A percentile compares a stretch with the other conserved stretches of the same genome.
phyloP scores from a whole-genome alignment of 1,284 basidiomycete species.

The Caloboletus inedulis region DNA sequence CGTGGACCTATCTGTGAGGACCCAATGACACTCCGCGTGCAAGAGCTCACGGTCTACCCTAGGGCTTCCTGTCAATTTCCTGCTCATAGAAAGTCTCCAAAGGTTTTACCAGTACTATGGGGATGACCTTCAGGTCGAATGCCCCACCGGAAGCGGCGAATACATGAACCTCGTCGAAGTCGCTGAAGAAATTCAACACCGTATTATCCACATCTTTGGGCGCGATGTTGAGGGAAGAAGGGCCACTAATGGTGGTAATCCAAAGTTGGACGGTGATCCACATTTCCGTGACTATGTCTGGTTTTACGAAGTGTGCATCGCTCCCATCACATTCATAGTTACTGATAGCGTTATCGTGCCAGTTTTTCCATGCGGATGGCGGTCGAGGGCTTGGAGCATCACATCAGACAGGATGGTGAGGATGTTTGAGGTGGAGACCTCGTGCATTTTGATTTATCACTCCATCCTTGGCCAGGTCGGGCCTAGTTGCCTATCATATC shows the following conservation, averaged over 20 bases:
- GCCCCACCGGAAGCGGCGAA: conserved; percentile 92
- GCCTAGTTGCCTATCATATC: conserved; percentile 89
- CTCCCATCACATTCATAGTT: background rate
- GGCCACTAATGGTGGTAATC: conserved; percentile 89
- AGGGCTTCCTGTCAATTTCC: conserved; percentile 93
- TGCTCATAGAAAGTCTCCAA: conserved; percentile 91
- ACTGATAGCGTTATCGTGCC: conserved; percentile 9
- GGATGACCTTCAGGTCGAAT: conserved; percentile 86
- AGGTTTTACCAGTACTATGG: conserved; percentile 98
- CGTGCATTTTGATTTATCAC: background rate
- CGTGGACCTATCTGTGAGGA: conserved; percentile 75
- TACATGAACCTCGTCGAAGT: conserved; percentile 92
- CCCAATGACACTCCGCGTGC: background rate
- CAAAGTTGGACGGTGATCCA: conserved; percentile 88
- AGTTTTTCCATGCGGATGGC: conserved; percentile 95
- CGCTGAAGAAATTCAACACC: conserved; percentile 96
- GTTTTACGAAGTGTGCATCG: conserved; percentile 77
- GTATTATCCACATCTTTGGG: conserved; percentile 95
- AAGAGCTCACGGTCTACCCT: background rate
- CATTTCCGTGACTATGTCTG: conserved; percentile 95
- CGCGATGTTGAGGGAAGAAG: conserved; percentile 83
- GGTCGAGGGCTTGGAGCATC: conserved; percentile 93
- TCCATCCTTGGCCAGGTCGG: conserved; percentile 56
- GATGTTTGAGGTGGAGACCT: conserved; percentile 10
- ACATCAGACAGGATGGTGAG: conserved; percentile 95